These are phyloP conservation scores for Gilbertella persicaria DNA, from an alignment of 371 early-diverging fungal species.

Conservation along the genomic window DNA sequence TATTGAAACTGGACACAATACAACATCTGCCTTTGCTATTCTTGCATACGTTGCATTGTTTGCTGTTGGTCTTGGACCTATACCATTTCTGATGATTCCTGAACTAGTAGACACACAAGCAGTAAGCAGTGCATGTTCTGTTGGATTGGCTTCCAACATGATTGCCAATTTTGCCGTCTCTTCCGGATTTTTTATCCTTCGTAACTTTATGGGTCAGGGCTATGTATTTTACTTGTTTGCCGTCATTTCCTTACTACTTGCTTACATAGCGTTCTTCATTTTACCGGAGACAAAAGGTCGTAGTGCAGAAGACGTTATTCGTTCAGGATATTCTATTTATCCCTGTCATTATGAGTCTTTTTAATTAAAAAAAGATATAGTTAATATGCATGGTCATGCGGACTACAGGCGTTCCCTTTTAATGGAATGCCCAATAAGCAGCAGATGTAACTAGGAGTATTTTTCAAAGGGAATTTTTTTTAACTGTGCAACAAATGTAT, in stretches of 20 bases:
- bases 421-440: no score
- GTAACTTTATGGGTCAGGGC: conserved; percentile 62
- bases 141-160: conserved; percentile 77
- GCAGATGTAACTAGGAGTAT: no score
- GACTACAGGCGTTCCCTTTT: no score
- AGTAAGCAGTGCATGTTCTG: conserved; percentile 69
- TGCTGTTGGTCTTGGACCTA: conserved; percentile 88
- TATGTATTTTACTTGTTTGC: conserved; percentile 78
- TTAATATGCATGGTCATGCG: no score
- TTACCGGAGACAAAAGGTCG: conserved; percentile 87
- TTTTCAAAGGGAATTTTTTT: no score
- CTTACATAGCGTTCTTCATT: conserved; percentile 52
- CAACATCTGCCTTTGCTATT: conserved; percentile 66
- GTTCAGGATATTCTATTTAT: conserved; percentile 41
- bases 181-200: conserved; percentile 61
- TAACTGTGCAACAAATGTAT: no score
- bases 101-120: conserved; percentile 80
- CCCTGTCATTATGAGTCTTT: conserved; percentile 21
- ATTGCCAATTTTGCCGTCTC: conserved; percentile 71
- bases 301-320: conserved; percentile 49
- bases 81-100: conserved; percentile 84
- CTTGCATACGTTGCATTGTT: conserved; percentile 83
- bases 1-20: conserved; percentile 51
- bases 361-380: no score
- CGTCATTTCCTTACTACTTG: conserved; percentile 38